phyloP scores from a whole-genome alignment of 805 yeast genomes.

The Cyberlindnera sargentensis region DNA sequence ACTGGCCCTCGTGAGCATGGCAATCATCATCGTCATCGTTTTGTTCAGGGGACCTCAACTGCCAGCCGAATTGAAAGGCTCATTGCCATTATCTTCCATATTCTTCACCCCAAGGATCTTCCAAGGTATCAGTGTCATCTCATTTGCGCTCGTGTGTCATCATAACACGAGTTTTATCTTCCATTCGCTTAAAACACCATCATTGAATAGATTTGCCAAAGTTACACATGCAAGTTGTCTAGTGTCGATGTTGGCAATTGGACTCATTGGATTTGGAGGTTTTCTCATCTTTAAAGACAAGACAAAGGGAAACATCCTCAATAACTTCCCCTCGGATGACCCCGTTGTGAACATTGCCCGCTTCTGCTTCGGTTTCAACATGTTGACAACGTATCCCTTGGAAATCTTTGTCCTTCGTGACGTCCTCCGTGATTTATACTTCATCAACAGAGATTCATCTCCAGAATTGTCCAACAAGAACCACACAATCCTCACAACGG shows the following conservation, averaged over 20 bases:
- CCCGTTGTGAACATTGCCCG: slow-evolving; percentile 77
- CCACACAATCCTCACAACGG: slow-evolving; percentile 60
- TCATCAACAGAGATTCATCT: slow-evolving; percentile 31
- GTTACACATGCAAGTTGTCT: slow-evolving; percentile 81
- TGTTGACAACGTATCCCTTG: slow-evolving; percentile 87
- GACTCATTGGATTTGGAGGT: slow-evolving; percentile 74
- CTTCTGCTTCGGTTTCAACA: slow-evolving; percentile 83
- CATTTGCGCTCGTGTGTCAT: slow-evolving; percentile 93
- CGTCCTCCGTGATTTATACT: slow-evolving; percentile 60
- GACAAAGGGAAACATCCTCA: slow-evolving; percentile 82
- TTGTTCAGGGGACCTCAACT: slow-evolving; percentile 65
- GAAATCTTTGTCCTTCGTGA: slow-evolving; percentile 89
- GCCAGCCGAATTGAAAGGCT: slow-evolving; percentile 40
- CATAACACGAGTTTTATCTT: slow-evolving; percentile 89
- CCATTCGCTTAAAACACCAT: slow-evolving; percentile 72
- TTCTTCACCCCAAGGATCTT: slow-evolving; percentile 60
- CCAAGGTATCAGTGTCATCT: slow-evolving; percentile 89
- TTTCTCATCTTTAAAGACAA: slow-evolving; percentile 64
- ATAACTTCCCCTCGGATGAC: slow-evolving; percentile 77
- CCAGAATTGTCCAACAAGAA: slow-evolving; percentile 37
- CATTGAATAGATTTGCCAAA: slow-evolving; percentile 63
- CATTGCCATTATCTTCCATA: slow-evolving; percentile 36
- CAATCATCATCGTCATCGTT: slow-evolving; percentile 66
- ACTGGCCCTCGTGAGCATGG: slow-evolving; percentile 80
- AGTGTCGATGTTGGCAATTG: slow-evolving; percentile 74